Conservation (phyloP, 495 filamentous ascomycete species). For the Tuber microsphaerosporum region DNA sequence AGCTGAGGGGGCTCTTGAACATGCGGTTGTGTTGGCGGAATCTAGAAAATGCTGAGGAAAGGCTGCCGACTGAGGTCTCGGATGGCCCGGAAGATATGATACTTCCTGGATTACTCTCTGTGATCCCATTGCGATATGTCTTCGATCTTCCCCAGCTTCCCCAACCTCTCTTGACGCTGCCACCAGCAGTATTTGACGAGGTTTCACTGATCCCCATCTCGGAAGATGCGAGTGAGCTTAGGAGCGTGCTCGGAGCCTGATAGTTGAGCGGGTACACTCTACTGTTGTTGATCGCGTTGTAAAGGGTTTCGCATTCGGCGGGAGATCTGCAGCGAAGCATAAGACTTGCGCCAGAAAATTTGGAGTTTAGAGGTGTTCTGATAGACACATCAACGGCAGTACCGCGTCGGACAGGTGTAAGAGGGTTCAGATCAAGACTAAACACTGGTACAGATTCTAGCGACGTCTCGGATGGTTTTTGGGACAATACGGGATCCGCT, state of each 20-base stretch:
- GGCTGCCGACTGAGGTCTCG: constrained; percentile 54
- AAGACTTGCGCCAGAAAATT: constrained; percentile 65
- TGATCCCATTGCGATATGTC: constrained; percentile 37
- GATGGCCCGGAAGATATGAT: constrained; percentile 47
- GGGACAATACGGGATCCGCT: not conserved
- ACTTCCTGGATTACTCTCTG: constrained; percentile 28
- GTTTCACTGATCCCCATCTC: constrained; percentile 32
- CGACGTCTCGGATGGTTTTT: constrained; percentile 18
- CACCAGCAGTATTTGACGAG: constrained; percentile 24
- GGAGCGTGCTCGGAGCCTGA: constrained; percentile 27
- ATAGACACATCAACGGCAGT: constrained; percentile 92
- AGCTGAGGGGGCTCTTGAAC: constrained; percentile 33
- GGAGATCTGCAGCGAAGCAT: constrained; percentile 78
- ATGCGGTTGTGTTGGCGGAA: constrained; percentile 37
- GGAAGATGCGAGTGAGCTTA: constrained; percentile 32
- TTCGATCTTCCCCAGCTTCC: constrained; percentile 37
- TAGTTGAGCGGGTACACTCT: constrained; percentile 35
- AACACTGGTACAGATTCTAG: constrained; percentile 43
- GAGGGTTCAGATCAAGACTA: constrained; percentile 74
- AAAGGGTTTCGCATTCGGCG: constrained; percentile 71
- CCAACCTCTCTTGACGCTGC: constrained; percentile 39
- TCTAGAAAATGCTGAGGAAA: constrained; percentile 46
- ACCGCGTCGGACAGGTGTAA: constrained; percentile 78
- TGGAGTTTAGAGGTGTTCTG: constrained; percentile 65
- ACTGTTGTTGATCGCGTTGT: constrained; percentile 66